Evolutionary conservation across 805 yeast genomes (phyloP).

Genomic region (Wickerhamiella shivajii): DNA sequence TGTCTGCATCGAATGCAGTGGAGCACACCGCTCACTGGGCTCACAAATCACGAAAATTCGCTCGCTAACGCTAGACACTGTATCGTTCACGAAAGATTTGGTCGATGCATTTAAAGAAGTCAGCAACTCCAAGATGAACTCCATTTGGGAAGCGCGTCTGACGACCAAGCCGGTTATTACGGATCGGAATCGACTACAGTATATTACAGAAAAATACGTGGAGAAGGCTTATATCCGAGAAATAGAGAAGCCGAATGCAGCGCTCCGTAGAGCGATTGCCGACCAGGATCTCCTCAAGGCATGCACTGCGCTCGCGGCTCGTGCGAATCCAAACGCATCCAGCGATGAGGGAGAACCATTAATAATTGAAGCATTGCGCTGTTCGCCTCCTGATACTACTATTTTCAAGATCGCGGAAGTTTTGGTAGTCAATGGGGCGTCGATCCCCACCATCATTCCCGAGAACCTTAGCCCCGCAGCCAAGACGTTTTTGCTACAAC

Average conservation of each 20-base stretch:
- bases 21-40: slow-evolving; percentile 78
- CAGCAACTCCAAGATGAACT: slow-evolving; percentile 41
- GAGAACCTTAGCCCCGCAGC: slow-evolving; percentile 13
- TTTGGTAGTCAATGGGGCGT: slow-evolving; percentile 26
- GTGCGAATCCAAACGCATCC: slow-evolving; percentile 26
- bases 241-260: slow-evolving; percentile 24
- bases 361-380: slow-evolving; percentile 22
- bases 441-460: slow-evolving; percentile 15
- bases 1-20: slow-evolving; percentile 74
- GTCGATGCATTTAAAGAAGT: slow-evolving; percentile 41
- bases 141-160: slow-evolving; percentile 40
- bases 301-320: slow-evolving; percentile 26
- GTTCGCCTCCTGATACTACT: slow-evolving; percentile 18
- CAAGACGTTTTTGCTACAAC: slow-evolving; percentile 8
- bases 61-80: slow-evolving; percentile 60
- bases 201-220: slow-evolving; percentile 52
- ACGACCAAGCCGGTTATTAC: slow-evolving; percentile 19
- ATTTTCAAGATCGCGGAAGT: slow-evolving; percentile 28
- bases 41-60: slow-evolving; percentile 65
- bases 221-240: slow-evolving; percentile 32
- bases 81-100: slow-evolving; percentile 42
- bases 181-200: slow-evolving; percentile 38
- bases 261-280: slow-evolving; percentile 24
- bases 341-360: slow-evolving; percentile 22
- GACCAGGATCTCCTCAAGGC: slow-evolving; percentile 21